Evolutionary conservation across 2,329 filamentous ascomycete species (phyloP), one percentile per base, ranked within the genome.

Genomic region (Coniochaeta sp.): DNA sequence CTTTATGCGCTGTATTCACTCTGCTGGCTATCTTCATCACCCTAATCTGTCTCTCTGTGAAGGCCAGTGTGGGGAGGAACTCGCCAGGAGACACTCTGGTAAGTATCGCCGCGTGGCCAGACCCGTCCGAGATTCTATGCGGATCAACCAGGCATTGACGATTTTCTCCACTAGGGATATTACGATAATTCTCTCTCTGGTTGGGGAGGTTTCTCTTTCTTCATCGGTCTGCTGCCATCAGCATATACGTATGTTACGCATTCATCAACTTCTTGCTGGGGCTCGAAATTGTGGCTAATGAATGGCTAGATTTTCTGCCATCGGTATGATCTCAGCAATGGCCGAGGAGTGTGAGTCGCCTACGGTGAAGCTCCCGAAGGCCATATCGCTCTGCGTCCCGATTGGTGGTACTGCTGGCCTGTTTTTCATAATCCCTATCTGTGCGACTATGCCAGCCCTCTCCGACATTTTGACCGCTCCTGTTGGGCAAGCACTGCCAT

Each of bases 301-400:
- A 3, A 16, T 16, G 9, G 17, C 22, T 8, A 56, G 0, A 12
- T 85, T 85, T 65, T 80, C 79, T 0, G 84, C 83, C 1, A 76
- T 87, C 26, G 84, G 84, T 2, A 86, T 87, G 84, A 81, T 86
- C 59, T 78, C 81, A 0, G 80, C 80, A 9, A 87, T 86, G 84
- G 82, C 82, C 1, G 83, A 87, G 71, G 83, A 86, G 69, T 82
- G 80, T 40, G 69, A 74, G 8, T 75, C 83, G 58, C 81, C 84
- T 1, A 75, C 79, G 0, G 64, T 79, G 24, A 81, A 81, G 64
- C 71, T 85, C 0, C 81, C 82, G 0, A 78, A 74, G 36, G 82
- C 81, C 11, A 76, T 85, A 58, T 73, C 77, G 9, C 73, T 82
- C 3, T 79, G 77, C 59, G 72, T 84, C 3, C 81, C 81, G 0